Percentiles rank a stretch among this genome's conserved stretches.
Evolutionary conservation across 106 monocot genomes (phyloP).

Genomic region (Platanthera zijinensis): DNA sequence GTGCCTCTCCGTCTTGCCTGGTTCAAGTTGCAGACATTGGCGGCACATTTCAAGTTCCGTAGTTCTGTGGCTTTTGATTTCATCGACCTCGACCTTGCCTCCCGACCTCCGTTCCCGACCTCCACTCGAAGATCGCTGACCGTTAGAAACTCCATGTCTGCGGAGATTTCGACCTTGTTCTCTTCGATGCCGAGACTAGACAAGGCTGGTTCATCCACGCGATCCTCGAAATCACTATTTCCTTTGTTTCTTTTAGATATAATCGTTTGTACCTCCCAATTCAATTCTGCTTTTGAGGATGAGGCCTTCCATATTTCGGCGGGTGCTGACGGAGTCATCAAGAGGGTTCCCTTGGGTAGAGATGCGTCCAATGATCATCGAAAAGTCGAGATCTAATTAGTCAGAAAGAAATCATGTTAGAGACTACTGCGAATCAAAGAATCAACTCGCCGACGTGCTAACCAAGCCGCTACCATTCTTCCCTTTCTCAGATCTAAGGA

Average conservation of each 20-base stretch:
- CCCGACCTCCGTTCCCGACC: conserved; percentile 44
- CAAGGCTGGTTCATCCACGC: too few species aligned
- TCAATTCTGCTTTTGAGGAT: conserved; percentile 31
- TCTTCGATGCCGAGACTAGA: conserved; percentile 38
- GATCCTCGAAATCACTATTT: neutral
- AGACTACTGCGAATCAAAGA: too few species aligned
- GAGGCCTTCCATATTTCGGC: conserved; percentile 31
- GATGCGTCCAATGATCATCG: conserved; percentile 10
- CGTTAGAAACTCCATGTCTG: conserved; percentile 29
- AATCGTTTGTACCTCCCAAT: neutral
- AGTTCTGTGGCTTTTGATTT: conserved; percentile 44
- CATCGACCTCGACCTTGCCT: conserved; percentile 28
- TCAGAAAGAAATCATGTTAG: too few species aligned
- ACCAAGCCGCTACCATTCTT: too few species aligned
- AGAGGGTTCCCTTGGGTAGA: conserved; percentile 35
- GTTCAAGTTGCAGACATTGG: conserved; percentile 11
- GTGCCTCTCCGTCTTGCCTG: too few species aligned
- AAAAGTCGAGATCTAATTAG: neutral
- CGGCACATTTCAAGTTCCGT: conserved; percentile 47
- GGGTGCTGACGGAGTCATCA: conserved; percentile 46
- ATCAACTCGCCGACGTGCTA: too few species aligned
- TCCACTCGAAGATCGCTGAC: conserved; percentile 25
- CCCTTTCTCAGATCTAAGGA: too few species aligned
- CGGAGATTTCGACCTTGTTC: conserved; percentile 40
- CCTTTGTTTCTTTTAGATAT: neutral